Percentiles rank a stretch among this genome's conserved stretches.
phyloP scores from a whole-genome alignment of 2,329 filamentous ascomycete species.

The Sclerotinia spermophila region DNA sequence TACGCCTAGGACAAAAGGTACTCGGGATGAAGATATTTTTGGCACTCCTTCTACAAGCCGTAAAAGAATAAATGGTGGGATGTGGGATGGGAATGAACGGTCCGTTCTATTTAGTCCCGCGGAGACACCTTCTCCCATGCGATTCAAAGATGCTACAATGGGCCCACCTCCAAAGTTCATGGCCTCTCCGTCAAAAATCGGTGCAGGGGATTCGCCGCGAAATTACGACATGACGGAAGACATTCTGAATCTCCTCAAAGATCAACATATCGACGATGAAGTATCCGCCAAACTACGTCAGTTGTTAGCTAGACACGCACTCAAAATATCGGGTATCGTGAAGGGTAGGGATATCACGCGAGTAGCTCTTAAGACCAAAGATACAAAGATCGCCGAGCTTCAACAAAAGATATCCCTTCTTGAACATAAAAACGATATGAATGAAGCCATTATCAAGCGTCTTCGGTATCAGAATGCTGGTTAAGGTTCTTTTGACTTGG shows the following conservation, averaged over 20 bases:
- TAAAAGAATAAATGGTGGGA: constrained; percentile 23
- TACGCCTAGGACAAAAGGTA: constrained; percentile 29
- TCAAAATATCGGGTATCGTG: constrained; percentile 57
- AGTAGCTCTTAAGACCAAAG: constrained; percentile 58
- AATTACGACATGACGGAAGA: constrained; percentile 43
- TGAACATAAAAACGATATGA: constrained; percentile 53
- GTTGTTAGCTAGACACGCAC: constrained; percentile 53
- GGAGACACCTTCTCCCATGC: constrained; percentile 31
- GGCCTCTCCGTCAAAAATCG: constrained; percentile 18
- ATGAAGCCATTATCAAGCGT: constrained; percentile 43
- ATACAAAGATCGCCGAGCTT: constrained; percentile 62
- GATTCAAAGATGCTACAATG: constrained; percentile 25
- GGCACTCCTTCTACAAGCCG: constrained; percentile 20
- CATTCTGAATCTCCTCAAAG: constrained; percentile 49
- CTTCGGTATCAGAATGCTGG: constrained; percentile 20
- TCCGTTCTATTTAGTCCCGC: constrained; percentile 26
- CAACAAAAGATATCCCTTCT: constrained; percentile 58
- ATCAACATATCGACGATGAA: constrained; percentile 41
- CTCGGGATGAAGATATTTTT: constrained; percentile 28
- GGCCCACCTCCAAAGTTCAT: constrained; percentile 24
- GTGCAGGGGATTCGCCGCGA: not conserved
- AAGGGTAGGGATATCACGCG: constrained; percentile 64
- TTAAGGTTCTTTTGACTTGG: not conserved
- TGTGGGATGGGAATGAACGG: constrained; percentile 30
- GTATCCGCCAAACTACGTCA: constrained; percentile 41